Conservation (phyloP, 75 land plant genomes). For the Pinus tabuliformis region DNA sequence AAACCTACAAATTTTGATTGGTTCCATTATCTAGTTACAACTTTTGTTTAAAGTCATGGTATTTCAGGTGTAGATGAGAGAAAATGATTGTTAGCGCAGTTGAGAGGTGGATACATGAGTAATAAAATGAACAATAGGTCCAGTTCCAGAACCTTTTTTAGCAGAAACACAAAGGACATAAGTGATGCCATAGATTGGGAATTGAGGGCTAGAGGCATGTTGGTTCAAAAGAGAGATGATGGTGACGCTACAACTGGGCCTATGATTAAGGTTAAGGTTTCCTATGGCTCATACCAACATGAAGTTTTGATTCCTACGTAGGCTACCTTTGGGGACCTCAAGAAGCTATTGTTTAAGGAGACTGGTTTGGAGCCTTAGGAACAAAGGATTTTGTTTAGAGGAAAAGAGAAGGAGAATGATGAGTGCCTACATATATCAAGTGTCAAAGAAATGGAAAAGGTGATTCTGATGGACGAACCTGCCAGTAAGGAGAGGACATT, state of each 20-base stretch:
- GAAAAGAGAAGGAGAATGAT: slow-evolving; percentile 76
- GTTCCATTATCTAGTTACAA: neutral
- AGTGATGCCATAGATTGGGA: slow-evolving; percentile 43
- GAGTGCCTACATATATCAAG: slow-evolving; percentile 63
- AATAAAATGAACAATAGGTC: neutral
- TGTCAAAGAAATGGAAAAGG: slow-evolving; percentile 63
- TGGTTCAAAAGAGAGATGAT: slow-evolving; percentile 57
- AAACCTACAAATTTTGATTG: neutral
- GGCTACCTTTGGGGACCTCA: slow-evolving; percentile 72
- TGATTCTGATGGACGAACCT: slow-evolving; percentile 18
- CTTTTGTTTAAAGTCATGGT: neutral
- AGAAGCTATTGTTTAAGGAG: slow-evolving; percentile 43
- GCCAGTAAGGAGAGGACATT: too few relatives aligned
- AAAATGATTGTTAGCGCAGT: neutral
- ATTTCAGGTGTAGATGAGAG: neutral
- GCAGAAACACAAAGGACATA: neutral
- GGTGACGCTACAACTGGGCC: slow-evolving; percentile 16
- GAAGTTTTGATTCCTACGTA: slow-evolving; percentile 43
- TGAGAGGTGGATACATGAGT: too few relatives aligned
- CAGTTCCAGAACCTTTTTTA: neutral
- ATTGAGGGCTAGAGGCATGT: slow-evolving; percentile 58
- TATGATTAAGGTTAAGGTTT: slow-evolving; percentile 43
- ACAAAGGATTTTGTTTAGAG: slow-evolving; percentile 76
- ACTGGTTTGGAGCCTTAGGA: slow-evolving; percentile 72
- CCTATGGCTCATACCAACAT: slow-evolving; percentile 44